Base-by-base conservation (phyloP, 352 stramenopile species). In the Globisporangium barbulae region DNA sequence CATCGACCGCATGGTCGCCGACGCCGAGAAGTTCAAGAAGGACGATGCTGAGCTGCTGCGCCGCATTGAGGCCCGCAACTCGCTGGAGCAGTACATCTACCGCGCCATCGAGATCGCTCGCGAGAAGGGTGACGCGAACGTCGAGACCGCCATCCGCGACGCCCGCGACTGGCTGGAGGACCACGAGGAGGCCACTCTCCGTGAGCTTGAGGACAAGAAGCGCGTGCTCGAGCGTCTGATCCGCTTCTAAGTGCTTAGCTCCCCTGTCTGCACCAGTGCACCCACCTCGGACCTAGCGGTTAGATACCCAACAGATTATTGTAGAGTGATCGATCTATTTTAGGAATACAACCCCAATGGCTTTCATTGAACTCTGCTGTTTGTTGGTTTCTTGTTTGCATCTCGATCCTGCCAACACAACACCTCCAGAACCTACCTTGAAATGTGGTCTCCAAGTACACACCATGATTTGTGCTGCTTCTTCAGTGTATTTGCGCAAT, bases 131-230 rank as follows among this genome's bases (percentile, higher is more conserved):
- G 78, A 88, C 57, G 83, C 74, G 9, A 81, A 83, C 64, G 70
- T 59, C 9, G 93, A 96, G 85, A 97, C 93, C 67, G 69, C 78
- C 39, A 86, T 89, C 63, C 80, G 78, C 42, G 88, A 97, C 57
- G 88, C 89, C 7, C 87, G 93, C 48, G 73, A 87, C 52, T 98
- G 94, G 94, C 75, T 97, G 37, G 80, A 89, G 66, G 79, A 82
- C 65, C 84, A 97, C 79, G 83, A 93, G 65, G 75, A 85, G 59
- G 88, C 85, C 37, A 95, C 96, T 58, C 88, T 96, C 41, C 93
- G 97, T 72, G 93, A 98, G 74, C 97, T 90, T 42, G 94, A 98
- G 73, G 89, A 97, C 71, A 98, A 98, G 88, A 95, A 97, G 81
- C 80, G 80, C 55, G 81, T 83, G 80, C 72, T 89, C 17, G 78